A percentile compares a stretch with the other conserved stretches of the same genome.
Evolutionary conservation across 78 protist genomes (phyloP).

Genomic region (Chrysochromulina parva): DNA sequence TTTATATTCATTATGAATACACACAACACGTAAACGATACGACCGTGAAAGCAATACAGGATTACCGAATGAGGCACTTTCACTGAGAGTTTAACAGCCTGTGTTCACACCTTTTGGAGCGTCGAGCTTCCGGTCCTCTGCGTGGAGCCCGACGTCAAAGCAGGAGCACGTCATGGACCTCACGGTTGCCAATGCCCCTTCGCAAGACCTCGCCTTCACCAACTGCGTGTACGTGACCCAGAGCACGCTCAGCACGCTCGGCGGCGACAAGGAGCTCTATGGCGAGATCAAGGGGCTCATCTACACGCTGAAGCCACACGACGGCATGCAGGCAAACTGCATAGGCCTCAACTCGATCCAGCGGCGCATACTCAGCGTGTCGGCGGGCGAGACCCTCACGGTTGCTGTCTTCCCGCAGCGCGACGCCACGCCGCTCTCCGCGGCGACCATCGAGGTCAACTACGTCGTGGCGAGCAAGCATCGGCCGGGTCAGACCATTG

Average conservation of each 20-base stretch:
- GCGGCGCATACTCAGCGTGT: neutral
- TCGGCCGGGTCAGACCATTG: neutral
- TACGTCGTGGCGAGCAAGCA: neutral
- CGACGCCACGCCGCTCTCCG: neutral
- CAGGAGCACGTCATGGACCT: too few relatives aligned
- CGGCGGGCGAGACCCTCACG: neutral
- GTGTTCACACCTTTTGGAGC: too few relatives aligned
- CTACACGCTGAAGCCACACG: neutral
- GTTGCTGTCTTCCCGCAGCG: neutral
- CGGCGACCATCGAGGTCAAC: neutral
- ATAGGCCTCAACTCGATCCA: constrained; percentile 14
- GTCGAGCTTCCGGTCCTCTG: too few relatives aligned
- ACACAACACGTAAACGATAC: too few relatives aligned
- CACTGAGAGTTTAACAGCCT: too few relatives aligned
- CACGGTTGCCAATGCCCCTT: neutral
- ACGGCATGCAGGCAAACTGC: neutral
- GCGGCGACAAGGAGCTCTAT: neutral
- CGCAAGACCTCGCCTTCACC: constrained; percentile 19
- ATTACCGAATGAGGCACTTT: too few relatives aligned
- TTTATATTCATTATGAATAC: too few relatives aligned
- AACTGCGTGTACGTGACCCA: constrained; percentile 7
- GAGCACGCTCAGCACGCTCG: too few relatives aligned
- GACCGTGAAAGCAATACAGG: too few relatives aligned
- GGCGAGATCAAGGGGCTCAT: neutral
- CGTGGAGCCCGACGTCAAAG: too few relatives aligned